These are phyloP conservation scores for Umbilicus rupestris DNA, from an alignment of 164 flowering plant genomes.

Conservation along the genomic window DNA sequence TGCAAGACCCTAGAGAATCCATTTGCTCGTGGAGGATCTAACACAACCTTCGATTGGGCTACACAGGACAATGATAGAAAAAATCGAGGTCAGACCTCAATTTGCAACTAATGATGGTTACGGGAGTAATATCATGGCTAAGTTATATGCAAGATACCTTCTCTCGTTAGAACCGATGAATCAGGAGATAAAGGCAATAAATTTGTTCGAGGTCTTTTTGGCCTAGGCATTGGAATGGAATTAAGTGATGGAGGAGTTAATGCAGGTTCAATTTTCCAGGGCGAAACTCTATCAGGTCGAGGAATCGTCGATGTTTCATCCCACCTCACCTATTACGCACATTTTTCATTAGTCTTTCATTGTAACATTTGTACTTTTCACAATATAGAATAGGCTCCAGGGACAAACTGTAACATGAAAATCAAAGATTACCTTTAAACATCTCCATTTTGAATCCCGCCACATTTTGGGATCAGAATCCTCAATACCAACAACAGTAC, in stretches of 20 bases:
- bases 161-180: conserved; percentile 62
- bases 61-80: not conserved
- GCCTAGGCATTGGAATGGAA: conserved; percentile 58
- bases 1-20: conserved; percentile 84
- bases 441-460: conserved; percentile 87
- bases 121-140: too few relatives aligned
- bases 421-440: conserved; percentile 51
- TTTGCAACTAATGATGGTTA: not conserved
- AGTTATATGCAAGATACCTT: conserved; percentile 36
- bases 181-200: conserved; percentile 57
- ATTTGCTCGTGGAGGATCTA: conserved; percentile 50
- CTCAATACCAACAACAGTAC: conserved; percentile 80
- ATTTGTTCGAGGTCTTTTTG: conserved; percentile 67
- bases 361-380: not conserved
- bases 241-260: conserved; percentile 57
- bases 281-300: conserved; percentile 94
- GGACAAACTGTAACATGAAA: not conserved
- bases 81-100: not conserved
- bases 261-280: conserved; percentile 95
- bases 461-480: conserved; percentile 75
- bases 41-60: conserved; percentile 53
- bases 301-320: conserved; percentile 77
- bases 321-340: conserved; percentile 70
- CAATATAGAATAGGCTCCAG: not conserved
- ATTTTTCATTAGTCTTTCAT: not conserved